Percentiles rank a stretch among this genome's conserved stretches.
Conservation (phyloP, 495 filamentous ascomycete species). For the Annulohypoxylon moriforme region DNA sequence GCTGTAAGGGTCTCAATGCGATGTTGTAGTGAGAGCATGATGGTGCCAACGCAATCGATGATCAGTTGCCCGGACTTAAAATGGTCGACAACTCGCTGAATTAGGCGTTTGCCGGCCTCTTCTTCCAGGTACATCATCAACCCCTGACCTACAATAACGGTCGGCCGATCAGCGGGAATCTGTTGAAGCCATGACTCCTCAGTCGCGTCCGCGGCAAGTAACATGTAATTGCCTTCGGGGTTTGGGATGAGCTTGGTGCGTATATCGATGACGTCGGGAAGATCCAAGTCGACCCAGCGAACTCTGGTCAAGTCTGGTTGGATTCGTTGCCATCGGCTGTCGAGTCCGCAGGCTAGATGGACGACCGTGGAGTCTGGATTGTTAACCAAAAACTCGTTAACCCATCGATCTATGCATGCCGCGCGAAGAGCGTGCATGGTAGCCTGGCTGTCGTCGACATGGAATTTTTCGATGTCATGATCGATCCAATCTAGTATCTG, state of each 20-base stretch:
- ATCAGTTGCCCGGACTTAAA: conserved; percentile 45
- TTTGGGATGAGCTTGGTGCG: conserved; percentile 33
- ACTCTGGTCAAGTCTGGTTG: conserved; percentile 28
- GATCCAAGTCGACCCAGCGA: conserved; percentile 45
- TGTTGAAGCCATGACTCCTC: conserved; percentile 35
- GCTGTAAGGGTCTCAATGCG: conserved; percentile 17
- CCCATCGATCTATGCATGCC: conserved; percentile 34
- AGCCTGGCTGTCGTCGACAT: conserved; percentile 21
- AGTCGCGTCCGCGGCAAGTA: conserved; percentile 36
- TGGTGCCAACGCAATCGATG: conserved; percentile 34
- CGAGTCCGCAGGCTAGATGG: conserved; percentile 46
- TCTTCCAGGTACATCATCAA: conserved; percentile 45
- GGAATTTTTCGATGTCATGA: conserved; percentile 30
- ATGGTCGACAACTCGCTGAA: conserved; percentile 32
- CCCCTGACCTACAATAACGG: conserved; percentile 39
- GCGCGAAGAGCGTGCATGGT: conserved; percentile 21
- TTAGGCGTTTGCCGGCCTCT: conserved; percentile 31
- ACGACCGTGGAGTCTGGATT: conserved; percentile 40
- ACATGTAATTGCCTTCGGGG: conserved; percentile 37
- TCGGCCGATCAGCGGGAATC: conserved; percentile 40
- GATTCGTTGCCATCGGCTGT: conserved; percentile 40
- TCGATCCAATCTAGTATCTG: conserved; percentile 33
- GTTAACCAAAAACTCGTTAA: conserved; percentile 34
- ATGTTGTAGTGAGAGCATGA: conserved; percentile 26
- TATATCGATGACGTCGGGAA: conserved; percentile 41